A percentile compares a stretch with the other conserved stretches of the same genome.
These are phyloP conservation scores for Oropetium thomaeum DNA, from an alignment of 176 grass and related monocot species.

Conservation along the genomic window DNA sequence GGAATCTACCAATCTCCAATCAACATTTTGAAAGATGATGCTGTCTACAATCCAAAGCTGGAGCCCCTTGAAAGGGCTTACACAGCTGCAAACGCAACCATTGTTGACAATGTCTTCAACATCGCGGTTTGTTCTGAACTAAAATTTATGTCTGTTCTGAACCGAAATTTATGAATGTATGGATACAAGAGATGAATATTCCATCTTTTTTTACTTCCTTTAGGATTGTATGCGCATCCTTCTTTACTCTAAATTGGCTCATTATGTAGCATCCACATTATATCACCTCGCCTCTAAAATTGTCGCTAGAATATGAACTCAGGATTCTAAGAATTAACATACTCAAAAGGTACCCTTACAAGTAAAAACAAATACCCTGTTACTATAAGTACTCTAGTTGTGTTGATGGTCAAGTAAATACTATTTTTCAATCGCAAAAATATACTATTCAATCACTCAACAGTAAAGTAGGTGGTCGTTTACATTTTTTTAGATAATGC, in stretches of 20 bases:
- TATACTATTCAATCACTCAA: background rate
- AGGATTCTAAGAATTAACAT: background rate
- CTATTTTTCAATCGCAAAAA: too few species aligned
- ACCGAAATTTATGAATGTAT: too few species aligned
- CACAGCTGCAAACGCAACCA: conserved; percentile 46
- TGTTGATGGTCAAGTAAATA: background rate
- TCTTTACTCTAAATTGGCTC: background rate
- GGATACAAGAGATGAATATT: background rate
- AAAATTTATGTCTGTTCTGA: conserved; percentile 10
- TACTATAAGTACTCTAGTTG: background rate
- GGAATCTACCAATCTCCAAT: conserved; percentile 71
- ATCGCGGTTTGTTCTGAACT: conserved; percentile 55
- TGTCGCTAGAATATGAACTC: background rate
- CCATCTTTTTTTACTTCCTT: background rate
- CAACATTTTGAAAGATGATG: conserved; percentile 48
- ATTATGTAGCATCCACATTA: background rate
- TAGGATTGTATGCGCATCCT: background rate
- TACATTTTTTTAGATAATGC: too few species aligned
- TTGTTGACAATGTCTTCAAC: conserved; percentile 71
- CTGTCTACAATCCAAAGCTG: conserved; percentile 38
- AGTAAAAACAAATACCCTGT: background rate
- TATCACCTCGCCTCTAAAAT: background rate
- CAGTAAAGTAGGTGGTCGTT: background rate
- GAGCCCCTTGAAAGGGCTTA: conserved; percentile 64
- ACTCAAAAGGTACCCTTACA: background rate